Percentiles rank a stretch among this genome's conserved stretches.
phyloP scores from a whole-genome alignment of 495 filamentous ascomycete genomes.

The Penicillium herquei region DNA sequence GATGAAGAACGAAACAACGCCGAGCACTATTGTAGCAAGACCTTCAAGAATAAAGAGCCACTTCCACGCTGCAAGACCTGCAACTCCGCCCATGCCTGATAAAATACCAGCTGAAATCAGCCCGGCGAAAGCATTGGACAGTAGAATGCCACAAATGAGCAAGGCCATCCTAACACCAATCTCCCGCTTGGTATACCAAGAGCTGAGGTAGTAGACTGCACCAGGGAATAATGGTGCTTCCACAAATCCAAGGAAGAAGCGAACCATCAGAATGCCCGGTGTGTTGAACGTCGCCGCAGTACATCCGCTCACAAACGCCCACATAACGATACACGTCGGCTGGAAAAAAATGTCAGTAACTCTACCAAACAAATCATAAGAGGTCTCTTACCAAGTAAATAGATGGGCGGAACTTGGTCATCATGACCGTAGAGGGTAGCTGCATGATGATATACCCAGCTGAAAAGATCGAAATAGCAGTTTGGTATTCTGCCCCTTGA shows the following conservation, averaged over 20 bases:
- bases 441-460: constrained; percentile 64
- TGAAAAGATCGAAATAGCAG: constrained; percentile 66
- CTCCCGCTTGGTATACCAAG: constrained; percentile 52
- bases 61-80: constrained; percentile 53
- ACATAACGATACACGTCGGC: constrained; percentile 54
- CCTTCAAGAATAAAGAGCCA: constrained; percentile 69
- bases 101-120: constrained; percentile 54
- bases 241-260: constrained; percentile 71
- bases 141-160: constrained; percentile 48
- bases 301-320: constrained; percentile 66
- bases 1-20: constrained; percentile 54
- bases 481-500: constrained; percentile 51
- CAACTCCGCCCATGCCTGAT: constrained; percentile 37
- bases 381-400: constrained; percentile 50
- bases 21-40: constrained; percentile 53
- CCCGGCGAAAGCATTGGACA: constrained; percentile 66
- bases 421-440: constrained; percentile 26
- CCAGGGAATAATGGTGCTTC: constrained; percentile 53
- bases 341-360: constrained; percentile 25
- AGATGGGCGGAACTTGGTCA: constrained; percentile 50
- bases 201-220: constrained; percentile 47
- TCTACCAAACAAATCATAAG: constrained; percentile 9
- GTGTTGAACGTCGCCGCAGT: constrained; percentile 59
- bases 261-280: constrained; percentile 59
- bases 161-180: constrained; percentile 49